Conservation (phyloP, 495 filamentous ascomycete genomes). For the Aspergillus cavernicola region DNA sequence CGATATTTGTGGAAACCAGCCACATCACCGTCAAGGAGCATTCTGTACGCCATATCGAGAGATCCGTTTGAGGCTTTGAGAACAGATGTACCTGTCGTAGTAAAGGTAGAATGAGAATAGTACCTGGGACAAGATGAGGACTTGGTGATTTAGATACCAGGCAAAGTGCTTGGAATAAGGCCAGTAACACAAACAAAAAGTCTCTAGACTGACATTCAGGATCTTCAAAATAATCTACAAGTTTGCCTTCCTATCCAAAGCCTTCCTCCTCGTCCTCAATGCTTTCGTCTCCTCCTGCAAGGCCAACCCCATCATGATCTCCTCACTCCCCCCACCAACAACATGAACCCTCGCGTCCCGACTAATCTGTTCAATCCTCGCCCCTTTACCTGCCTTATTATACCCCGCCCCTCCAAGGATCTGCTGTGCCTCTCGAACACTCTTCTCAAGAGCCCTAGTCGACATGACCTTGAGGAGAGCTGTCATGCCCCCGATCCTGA, state of each 20-base stretch:
- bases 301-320: slow-evolving; percentile 53
- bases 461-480: slow-evolving; percentile 52
- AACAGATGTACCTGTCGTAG: too few relatives aligned
- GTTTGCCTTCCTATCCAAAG: slow-evolving; percentile 32
- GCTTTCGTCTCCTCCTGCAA: slow-evolving; percentile 44
- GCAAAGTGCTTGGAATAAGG: too few relatives aligned
- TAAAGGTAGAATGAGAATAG: too few relatives aligned
- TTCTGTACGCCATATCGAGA: too few relatives aligned
- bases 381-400: slow-evolving; percentile 48
- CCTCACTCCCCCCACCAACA: slow-evolving; percentile 56
- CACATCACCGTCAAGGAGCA: too few relatives aligned
- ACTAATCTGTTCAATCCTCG: slow-evolving; percentile 53
- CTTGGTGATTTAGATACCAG: too few relatives aligned
- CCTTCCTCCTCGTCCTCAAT: slow-evolving; percentile 28
- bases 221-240: slow-evolving; percentile 16
- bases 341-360: slow-evolving; percentile 55
- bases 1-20: too few relatives aligned
- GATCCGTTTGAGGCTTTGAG: too few relatives aligned
- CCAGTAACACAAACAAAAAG: too few relatives aligned
- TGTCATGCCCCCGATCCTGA: slow-evolving; percentile 48
- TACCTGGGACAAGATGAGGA: too few relatives aligned
- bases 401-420: slow-evolving; percentile 57
- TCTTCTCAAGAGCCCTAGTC: slow-evolving; percentile 51
- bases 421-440: slow-evolving; percentile 58
- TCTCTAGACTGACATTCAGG: too few relatives aligned